Evolutionary conservation across 2,329 filamentous ascomycete species (phyloP).

Genomic region (Niveomyces coronatus): DNA sequence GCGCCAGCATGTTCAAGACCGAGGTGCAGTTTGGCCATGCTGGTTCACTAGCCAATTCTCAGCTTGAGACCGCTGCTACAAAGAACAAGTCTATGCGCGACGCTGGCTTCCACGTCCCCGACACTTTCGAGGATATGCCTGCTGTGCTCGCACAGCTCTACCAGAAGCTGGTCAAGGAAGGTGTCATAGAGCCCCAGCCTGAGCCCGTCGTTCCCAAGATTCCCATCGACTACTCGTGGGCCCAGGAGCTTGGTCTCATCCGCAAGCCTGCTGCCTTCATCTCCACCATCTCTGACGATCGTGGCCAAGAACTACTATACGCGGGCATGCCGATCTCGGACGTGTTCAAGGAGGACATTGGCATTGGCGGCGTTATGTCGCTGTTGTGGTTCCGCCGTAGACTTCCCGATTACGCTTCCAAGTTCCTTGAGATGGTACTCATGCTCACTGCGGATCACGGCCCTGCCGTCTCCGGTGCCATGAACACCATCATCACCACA

Average conservation of each 20-base stretch:
- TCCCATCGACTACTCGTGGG: slow-evolving; percentile 99
- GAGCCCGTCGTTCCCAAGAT: slow-evolving; percentile 98
- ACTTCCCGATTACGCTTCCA: slow-evolving; percentile 90
- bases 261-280: slow-evolving; percentile 99
- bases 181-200: slow-evolving; percentile 72
- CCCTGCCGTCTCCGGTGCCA: slow-evolving; percentile 96
- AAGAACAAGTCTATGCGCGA: slow-evolving; percentile 98
- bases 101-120: slow-evolving; percentile 85
- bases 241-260: slow-evolving; percentile 97
- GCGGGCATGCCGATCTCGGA: slow-evolving; percentile 99
- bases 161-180: slow-evolving; percentile 74
- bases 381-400: slow-evolving; percentile 98
- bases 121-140: slow-evolving; percentile 96
- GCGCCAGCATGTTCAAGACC: slow-evolving; percentile 99
- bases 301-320: slow-evolving; percentile 97
- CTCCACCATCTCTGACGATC: slow-evolving; percentile 98
- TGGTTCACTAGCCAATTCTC: slow-evolving; percentile 96
- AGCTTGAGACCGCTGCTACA: slow-evolving; percentile 89
- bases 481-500: slow-evolving; percentile 99
- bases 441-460: slow-evolving; percentile 99
- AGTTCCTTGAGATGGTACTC: slow-evolving; percentile 99
- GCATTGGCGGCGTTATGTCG: slow-evolving; percentile 99
- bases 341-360: slow-evolving; percentile 97
- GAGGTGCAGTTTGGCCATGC: slow-evolving; percentile 99
- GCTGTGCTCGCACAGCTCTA: slow-evolving; percentile 68